phyloP scores from a whole-genome alignment of 2,329 filamentous ascomycete genomes.

The Ophiocordyceps camponoti-leonardi region DNA sequence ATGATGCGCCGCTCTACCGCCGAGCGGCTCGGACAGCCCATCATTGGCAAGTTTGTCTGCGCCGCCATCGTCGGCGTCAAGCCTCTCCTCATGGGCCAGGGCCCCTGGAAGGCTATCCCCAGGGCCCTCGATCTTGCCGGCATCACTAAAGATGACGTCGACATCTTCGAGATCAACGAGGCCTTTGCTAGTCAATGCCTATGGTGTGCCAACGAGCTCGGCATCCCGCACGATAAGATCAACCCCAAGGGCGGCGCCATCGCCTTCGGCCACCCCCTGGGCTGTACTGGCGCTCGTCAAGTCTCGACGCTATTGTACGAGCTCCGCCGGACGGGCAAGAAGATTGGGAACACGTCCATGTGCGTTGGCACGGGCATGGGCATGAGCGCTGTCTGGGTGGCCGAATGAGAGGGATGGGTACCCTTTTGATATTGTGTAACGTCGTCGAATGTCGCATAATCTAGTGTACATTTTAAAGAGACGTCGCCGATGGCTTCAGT shows the following conservation, averaged over 20 bases:
- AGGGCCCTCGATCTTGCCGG: slow-evolving; percentile 79
- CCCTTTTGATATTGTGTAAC: too few relatives aligned
- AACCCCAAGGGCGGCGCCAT: slow-evolving; percentile 97
- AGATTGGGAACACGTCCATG: slow-evolving; percentile 88
- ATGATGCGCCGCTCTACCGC: slow-evolving; percentile 91
- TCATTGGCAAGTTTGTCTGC: slow-evolving; percentile 83
- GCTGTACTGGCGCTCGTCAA: slow-evolving; percentile 86
- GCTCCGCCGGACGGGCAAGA: slow-evolving; percentile 66
- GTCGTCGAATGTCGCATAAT: background rate
- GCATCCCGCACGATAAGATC: slow-evolving; percentile 68
- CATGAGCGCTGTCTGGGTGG: slow-evolving; percentile 93
- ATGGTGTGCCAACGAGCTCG: slow-evolving; percentile 82
- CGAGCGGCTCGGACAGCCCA: slow-evolving; percentile 69
- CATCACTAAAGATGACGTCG: slow-evolving; percentile 74
- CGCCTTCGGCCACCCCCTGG: slow-evolving; percentile 87
- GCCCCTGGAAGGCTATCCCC: slow-evolving; percentile 91
- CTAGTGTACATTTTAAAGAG: background rate
- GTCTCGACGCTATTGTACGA: slow-evolving; percentile 86
- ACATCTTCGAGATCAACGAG: slow-evolving; percentile 99
- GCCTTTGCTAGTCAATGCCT: slow-evolving; percentile 91
- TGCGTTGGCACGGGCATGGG: slow-evolving; percentile 96
- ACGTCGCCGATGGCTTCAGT: background rate
- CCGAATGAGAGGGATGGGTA: slow-evolving; percentile 44
- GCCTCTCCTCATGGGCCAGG: slow-evolving; percentile 89
- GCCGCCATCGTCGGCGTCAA: slow-evolving; percentile 77